Base-by-base conservation (phyloP, 2,329 filamentous ascomycete genomes). In the Truncatella angustata region DNA sequence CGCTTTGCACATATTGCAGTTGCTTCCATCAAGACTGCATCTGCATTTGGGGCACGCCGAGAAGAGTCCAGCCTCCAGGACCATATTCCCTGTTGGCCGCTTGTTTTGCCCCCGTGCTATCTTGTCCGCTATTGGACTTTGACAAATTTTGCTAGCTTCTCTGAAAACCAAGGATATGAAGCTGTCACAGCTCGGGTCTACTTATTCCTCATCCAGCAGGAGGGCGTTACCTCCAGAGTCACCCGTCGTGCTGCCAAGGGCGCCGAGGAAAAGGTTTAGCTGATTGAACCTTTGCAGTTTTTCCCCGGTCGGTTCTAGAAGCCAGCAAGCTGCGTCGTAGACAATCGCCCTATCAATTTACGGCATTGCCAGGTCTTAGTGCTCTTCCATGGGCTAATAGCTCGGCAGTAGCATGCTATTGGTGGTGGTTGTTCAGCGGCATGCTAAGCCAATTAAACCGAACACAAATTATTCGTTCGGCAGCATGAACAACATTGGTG, bases 151-250 rank as follows among this genome's bases (percentile, higher is more conserved):
- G 28, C 36, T 10, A 18, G n/a, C n/a, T n/a, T 28, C 28, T 28
- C 12, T 26, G 40, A 20, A 26, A 26, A 23, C n/a, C 9, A 14
- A 23, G 24, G 28, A 44, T 26, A 26, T 40, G 40, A 28, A 26
- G n/a, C 21, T 24, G 16, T 14, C 12, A 23, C 16, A 23, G 24
- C 24, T 28, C 21, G 12, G 24, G 12, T 44, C 20, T 16, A 10
- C 20, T 26, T 44, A 24, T 44, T 12, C 40, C 40, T 44, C 40
- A 44, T 44, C 28, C 21, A 44, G 40, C 40, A 44, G 40, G 40
- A 44, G 40, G 40, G 40, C 40, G 40, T 44, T 24, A 24, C 21
- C 23, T 24, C 23, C 20, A 24, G 24, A 20, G 21, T 21, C 24
- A 24, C 40, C 20, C 24, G 11, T n/a, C 40, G 24, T 28, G 20